Evolutionary conservation across 176 grass and related monocot genomes (phyloP).

Genomic region (Juncus effusus): DNA sequence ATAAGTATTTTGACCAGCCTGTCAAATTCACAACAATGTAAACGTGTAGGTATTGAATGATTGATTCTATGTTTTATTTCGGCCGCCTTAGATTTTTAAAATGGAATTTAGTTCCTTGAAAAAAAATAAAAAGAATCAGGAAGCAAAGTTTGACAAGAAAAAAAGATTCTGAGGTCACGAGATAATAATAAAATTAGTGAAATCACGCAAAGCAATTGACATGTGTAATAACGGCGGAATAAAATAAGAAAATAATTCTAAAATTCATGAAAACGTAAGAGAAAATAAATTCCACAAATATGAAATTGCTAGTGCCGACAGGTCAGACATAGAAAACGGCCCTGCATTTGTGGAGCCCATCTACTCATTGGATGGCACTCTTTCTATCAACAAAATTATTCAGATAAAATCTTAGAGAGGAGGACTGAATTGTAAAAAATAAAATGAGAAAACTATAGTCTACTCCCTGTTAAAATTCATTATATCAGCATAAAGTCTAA

Average conservation of each 20-base stretch:
- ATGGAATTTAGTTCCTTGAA: too few relatives aligned
- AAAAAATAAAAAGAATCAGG: too few relatives aligned
- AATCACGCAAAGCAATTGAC: not conserved
- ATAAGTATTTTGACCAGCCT: too few relatives aligned
- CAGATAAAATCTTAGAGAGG: constrained; percentile 20
- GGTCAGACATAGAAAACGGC: constrained; percentile 14
- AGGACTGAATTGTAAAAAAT: constrained; percentile 12
- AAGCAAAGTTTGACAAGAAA: too few relatives aligned
- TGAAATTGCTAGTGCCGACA: constrained; percentile 7
- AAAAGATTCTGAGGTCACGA: too few relatives aligned
- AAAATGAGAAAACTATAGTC: not conserved
- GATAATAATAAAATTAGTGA: not conserved
- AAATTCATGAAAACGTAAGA: not conserved
- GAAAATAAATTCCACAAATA: constrained; percentile 6
- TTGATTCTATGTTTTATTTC: too few relatives aligned
- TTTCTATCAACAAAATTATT: constrained; percentile 21
- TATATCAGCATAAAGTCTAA: too few relatives aligned
- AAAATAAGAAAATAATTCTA: too few relatives aligned
- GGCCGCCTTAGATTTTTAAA: too few relatives aligned
- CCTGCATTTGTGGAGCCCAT: constrained; percentile 2
- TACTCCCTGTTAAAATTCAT: not conserved
- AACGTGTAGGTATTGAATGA: too few relatives aligned
- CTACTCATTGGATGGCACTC: constrained; percentile 30
- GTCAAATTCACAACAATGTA: too few relatives aligned
- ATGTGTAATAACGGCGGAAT: not conserved